phyloP scores from a whole-genome alignment of 305 asterid genomes.

The Fraxinus dipetala region DNA sequence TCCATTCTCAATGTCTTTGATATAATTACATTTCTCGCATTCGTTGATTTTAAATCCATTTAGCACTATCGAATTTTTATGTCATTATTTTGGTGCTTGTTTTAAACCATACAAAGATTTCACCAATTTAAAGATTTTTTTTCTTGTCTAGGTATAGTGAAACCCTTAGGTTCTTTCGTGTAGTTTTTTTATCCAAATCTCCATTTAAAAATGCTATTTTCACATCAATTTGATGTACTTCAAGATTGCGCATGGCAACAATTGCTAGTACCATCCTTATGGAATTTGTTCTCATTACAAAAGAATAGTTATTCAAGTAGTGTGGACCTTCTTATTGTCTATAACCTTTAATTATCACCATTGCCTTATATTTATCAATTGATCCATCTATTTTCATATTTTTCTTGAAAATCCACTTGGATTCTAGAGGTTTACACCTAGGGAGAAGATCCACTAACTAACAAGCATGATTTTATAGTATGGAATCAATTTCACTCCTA shows the following conservation, averaged over 20 bases:
- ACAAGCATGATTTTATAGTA: not conserved
- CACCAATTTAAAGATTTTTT: not conserved
- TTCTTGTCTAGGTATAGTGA: not conserved
- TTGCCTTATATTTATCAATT: not conserved
- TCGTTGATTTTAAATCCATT: not conserved
- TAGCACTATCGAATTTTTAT: not conserved
- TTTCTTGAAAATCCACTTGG: not conserved
- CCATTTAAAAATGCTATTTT: not conserved
- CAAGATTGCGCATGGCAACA: no score
- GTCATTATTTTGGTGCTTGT: not conserved
- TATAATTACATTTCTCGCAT: not conserved
- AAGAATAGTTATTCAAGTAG: no score
- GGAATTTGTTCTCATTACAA: no score
- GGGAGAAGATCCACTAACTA: not conserved
- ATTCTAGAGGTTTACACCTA: not conserved
- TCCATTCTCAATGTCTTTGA: not conserved
- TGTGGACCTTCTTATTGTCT: not conserved
- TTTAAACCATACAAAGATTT: no score
- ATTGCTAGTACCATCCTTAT: no score
- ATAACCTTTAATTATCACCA: not conserved
- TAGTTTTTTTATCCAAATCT: not conserved
- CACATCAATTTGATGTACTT: not conserved
- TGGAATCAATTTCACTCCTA: no score
- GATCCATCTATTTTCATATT: not conserved
- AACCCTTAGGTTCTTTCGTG: not conserved